A percentile compares a stretch with the other conserved stretches of the same genome.
Conservation (phyloP, 768 basidiomycete species). For the Tephrocybe sp. region DNA sequence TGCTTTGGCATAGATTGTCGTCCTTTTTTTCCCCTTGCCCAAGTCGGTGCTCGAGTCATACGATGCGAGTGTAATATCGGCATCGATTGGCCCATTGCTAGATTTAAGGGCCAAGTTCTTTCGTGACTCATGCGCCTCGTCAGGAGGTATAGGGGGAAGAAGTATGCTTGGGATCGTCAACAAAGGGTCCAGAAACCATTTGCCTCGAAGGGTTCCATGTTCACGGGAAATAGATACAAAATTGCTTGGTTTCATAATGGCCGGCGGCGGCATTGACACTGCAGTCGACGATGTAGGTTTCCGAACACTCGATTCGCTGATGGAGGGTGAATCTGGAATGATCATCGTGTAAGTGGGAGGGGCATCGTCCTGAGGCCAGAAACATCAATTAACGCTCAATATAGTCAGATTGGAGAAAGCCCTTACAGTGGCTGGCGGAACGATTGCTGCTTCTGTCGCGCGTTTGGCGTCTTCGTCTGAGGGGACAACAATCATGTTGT, state of each 20-base stretch:
- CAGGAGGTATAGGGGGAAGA: conserved; percentile 35
- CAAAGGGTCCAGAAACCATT: conserved; percentile 43
- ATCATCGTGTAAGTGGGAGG: conserved; percentile 18
- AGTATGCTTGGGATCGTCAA: conserved; percentile 37
- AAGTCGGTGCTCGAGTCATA: conserved; percentile 1
- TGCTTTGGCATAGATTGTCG: conserved; percentile 20
- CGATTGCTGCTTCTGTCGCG: not conserved
- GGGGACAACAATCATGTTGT: conserved; percentile 9
- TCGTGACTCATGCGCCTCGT: conserved; percentile 37
- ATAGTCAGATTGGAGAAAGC: not conserved
- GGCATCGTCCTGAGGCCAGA: conserved; percentile 12
- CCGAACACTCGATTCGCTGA: not conserved
- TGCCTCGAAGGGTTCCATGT: conserved; percentile 31
- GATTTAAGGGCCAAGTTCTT: conserved; percentile 37
- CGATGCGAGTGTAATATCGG: conserved; percentile 37
- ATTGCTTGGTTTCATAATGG: conserved; percentile 31
- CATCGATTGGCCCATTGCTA: conserved; percentile 33
- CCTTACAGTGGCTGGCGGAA: conserved; percentile 5
- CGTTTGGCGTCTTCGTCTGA: conserved; percentile 10
- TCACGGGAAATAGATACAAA: conserved; percentile 28
- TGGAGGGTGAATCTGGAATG: not conserved
- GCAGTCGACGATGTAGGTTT: not conserved
- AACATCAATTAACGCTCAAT: not conserved
- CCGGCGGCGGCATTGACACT: conserved; percentile 1
- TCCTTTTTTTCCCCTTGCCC: conserved; percentile 13